phyloP scores from a whole-genome alignment of 176 grass and related monocot genomes.

The Phoenix roebelenii region DNA sequence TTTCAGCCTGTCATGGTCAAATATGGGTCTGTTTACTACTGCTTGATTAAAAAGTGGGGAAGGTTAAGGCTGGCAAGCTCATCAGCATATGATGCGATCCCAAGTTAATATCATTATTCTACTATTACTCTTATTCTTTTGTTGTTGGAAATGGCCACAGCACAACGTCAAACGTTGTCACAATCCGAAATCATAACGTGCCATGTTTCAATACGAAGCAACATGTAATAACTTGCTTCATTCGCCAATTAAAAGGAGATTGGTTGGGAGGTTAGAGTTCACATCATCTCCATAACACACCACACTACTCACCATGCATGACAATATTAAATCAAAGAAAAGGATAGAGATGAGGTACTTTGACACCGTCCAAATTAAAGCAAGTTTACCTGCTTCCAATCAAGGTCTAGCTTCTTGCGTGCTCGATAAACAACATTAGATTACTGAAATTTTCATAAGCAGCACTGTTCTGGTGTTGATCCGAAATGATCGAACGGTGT shows the following conservation, averaged over 20 bases:
- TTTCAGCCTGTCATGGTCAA: too few relatives aligned
- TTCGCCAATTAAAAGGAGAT: not conserved
- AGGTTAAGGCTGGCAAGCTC: too few relatives aligned
- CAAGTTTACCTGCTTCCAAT: not conserved
- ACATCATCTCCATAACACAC: constrained; percentile 9
- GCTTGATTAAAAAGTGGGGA: too few relatives aligned
- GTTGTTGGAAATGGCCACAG: constrained; percentile 30
- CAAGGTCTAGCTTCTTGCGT: not conserved
- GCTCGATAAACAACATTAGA: too few relatives aligned
- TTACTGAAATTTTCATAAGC: too few relatives aligned
- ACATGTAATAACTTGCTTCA: constrained; percentile 12
- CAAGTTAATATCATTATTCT: too few relatives aligned
- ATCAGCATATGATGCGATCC: too few relatives aligned
- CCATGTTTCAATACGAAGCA: constrained; percentile 46
- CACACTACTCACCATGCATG: too few relatives aligned
- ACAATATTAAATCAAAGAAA: too few relatives aligned
- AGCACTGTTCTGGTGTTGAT: too few relatives aligned
- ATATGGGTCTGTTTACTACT: too few relatives aligned
- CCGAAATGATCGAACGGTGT: too few relatives aligned
- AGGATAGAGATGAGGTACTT: constrained; percentile 7
- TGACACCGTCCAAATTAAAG: constrained; percentile 7
- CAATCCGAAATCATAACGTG: constrained; percentile 26
- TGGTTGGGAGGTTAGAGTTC: constrained; percentile 8
- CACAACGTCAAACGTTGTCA: constrained; percentile 11
- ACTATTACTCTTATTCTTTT: not conserved